These are phyloP conservation scores for Trifolium repens DNA, from an alignment of 306 rosid species.

Conservation along the genomic window DNA sequence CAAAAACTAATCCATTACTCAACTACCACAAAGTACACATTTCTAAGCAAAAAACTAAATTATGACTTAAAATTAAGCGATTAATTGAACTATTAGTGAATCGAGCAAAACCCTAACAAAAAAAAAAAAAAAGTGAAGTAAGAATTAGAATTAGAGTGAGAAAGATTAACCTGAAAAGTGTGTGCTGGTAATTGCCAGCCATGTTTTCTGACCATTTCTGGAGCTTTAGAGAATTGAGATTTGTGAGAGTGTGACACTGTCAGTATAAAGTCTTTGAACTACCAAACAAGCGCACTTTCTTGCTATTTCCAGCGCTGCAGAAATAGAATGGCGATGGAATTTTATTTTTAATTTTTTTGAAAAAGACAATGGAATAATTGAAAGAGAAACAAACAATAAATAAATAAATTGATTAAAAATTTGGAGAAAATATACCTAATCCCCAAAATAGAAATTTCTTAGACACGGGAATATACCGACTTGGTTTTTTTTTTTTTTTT, in stretches of 20 bases:
- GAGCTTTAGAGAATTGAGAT: conserved; percentile 27
- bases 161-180: conserved; percentile 77
- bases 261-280: not conserved
- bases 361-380: not conserved
- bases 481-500: not conserved
- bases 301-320: conserved; percentile 29
- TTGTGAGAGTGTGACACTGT: not conserved
- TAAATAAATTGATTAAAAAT: not conserved
- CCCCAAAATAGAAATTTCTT: conserved; percentile 29
- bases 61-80: conserved; percentile 20
- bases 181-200: conserved; percentile 99
- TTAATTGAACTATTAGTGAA: conserved; percentile 29
- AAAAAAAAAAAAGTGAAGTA: not conserved
- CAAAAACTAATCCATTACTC: not conserved
- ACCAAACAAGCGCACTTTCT: conserved; percentile 26
- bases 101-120: conserved; percentile 51
- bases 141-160: not conserved
- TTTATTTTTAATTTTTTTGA: not conserved
- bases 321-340: not conserved
- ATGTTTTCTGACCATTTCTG: conserved; percentile 88
- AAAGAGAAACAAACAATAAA: not conserved
- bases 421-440: conserved; percentile 15
- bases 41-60: conserved; percentile 6
- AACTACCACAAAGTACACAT: conserved; percentile 16
- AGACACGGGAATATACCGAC: not conserved